phyloP scores from a whole-genome alignment of 208 protist genomes.

The Trypanosoma rangeli region DNA sequence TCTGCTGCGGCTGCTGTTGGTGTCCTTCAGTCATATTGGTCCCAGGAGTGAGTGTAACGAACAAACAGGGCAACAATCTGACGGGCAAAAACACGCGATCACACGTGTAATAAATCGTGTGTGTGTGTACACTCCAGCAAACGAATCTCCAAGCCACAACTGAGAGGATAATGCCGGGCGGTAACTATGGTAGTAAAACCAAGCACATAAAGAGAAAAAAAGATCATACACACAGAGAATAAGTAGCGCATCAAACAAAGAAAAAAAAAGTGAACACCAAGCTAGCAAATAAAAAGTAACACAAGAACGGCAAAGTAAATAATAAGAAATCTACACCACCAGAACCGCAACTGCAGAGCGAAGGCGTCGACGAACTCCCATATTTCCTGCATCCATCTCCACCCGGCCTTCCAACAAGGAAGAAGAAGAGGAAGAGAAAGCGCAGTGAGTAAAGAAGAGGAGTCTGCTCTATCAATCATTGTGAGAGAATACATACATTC shows the following conservation, averaged over 20 bases:
- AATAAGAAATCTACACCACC: conserved; percentile 10
- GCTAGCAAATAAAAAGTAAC: too few relatives aligned
- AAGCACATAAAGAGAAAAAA: neutral
- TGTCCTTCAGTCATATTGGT: neutral
- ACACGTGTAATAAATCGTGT: neutral
- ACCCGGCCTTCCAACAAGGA: neutral
- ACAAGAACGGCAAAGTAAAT: conserved; percentile 17
- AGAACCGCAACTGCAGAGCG: neutral
- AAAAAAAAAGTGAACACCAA: too few relatives aligned
- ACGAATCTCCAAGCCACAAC: neutral
- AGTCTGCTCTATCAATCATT: neutral
- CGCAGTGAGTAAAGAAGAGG: neutral
- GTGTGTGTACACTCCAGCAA: neutral
- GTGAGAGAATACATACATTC: neutral
- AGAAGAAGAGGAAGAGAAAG: too few relatives aligned
- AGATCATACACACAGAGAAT: neutral
- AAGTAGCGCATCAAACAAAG: neutral
- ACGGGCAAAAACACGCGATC: neutral
- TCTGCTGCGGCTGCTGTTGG: conserved; percentile 24
- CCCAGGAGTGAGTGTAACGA: neutral
- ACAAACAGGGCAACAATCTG: neutral
- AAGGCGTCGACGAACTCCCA: neutral
- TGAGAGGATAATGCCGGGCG: neutral
- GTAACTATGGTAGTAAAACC: neutral
- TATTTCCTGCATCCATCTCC: neutral